Base-by-base conservation (phyloP, 2,329 filamentous ascomycete genomes). In the Harringtonia lauricola region DNA sequence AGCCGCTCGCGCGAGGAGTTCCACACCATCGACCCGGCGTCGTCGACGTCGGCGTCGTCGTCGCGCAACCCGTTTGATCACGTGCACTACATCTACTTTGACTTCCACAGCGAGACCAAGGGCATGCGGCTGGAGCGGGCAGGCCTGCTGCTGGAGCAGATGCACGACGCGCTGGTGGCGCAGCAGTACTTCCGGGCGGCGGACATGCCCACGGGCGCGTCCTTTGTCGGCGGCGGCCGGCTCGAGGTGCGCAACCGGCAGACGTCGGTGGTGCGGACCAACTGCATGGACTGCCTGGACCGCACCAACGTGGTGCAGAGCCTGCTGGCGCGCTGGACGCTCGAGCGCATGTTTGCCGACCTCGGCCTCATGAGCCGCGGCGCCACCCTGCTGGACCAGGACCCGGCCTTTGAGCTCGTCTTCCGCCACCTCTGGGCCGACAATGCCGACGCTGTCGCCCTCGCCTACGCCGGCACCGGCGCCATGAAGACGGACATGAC, bases 341-440 rank as follows among this genome's bases (percentile, higher is more conserved):
- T 98, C 34, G 89, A 89, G 49, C 82, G 88, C 51, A 92, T 95
- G 69, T 79, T 98, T 45, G 76, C 81, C 50, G 90, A 96, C 54
- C 67, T 87, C 4, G 89, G 89, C 30, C 67, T 95, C 41, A 75
- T 96, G 54, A 64, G 76, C 42, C 75, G 78, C 22, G 88, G 88
- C 44, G 78, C 90, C 55, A 80, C 74, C 19, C 89, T 92, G 53
- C 79, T 81, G 35, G 68, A 73, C 46, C 84, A 88, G 54, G 87
- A 95, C 56, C 67, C 74, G 13, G 76, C 73, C 1, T 98, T 98
- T 59, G 89, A 95, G 62, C 72, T 83, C 54, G 68, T 96, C 46
- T 98, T 96, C 76, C 86, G 92, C 52, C 96, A 96, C 63, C 72
- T 96, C 15, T 98, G 92, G 92, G 92, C 92, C 26, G 92, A 98